Percentiles rank a stretch among this genome's conserved stretches.
Evolutionary conservation across 345 rosid species (phyloP).

Genomic region (Rhodamnia argentea): DNA sequence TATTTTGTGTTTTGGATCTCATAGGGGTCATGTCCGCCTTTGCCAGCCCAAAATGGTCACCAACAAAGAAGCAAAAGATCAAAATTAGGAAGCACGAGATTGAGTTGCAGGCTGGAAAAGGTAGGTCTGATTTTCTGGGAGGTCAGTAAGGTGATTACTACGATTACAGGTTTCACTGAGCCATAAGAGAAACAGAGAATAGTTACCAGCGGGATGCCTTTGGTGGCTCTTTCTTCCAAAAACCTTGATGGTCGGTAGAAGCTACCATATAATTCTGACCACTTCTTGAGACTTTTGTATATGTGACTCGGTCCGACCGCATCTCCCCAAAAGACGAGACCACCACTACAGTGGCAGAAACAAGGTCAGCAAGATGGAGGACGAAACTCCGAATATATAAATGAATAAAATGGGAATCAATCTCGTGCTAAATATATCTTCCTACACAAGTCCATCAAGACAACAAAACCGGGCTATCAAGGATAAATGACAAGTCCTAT

Average conservation of each 20-base stretch:
- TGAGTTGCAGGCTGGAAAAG: neutral
- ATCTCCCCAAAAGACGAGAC: slow-evolving; percentile 91
- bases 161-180: neutral
- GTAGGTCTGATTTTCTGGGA: neutral
- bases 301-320: slow-evolving; percentile 50
- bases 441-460: neutral
- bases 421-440: neutral
- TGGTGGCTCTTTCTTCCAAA: slow-evolving; percentile 78
- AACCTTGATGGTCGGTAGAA: slow-evolving; percentile 73
- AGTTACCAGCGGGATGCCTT: slow-evolving; percentile 67
- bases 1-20: neutral
- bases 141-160: neutral
- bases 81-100: neutral
- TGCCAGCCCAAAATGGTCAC: neutral
- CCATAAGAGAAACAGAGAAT: neutral
- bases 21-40: neutral
- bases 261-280: slow-evolving; percentile 57
- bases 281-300: slow-evolving; percentile 53
- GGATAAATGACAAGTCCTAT: neutral
- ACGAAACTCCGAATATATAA: neutral
- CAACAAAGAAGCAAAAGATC: neutral
- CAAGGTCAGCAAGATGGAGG: neutral
- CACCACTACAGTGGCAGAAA: slow-evolving; percentile 50
- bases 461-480: neutral
- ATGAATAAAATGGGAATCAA: neutral